Conservation (phyloP, 176 grass and related monocot species). For the Triticum dicoccoides region DNA sequence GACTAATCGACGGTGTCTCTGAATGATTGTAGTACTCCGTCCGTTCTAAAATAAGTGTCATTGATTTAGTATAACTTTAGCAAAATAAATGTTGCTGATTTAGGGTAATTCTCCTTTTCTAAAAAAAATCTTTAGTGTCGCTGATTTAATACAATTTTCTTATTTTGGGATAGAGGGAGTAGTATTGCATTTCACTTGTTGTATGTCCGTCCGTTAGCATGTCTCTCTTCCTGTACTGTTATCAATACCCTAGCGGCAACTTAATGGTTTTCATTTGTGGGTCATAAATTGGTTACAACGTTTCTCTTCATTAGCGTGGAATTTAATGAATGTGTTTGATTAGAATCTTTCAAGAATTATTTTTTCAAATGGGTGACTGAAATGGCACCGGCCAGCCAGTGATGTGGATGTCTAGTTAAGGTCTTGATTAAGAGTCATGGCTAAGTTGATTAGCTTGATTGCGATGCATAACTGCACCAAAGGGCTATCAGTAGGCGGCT, state of each 20-base stretch:
- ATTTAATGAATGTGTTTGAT: not conserved
- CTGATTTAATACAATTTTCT: too few species aligned
- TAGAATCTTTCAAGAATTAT: not conserved
- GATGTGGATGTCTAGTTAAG: not conserved
- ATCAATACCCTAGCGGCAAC: not conserved
- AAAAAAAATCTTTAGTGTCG: too few species aligned
- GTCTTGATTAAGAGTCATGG: not conserved
- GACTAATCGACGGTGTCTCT: not conserved
- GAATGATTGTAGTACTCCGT: not conserved
- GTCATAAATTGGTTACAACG: not conserved
- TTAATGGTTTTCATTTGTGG: not conserved
- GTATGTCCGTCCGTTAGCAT: not conserved
- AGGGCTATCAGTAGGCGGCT: not conserved
- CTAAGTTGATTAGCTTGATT: slow-evolving; percentile 8
- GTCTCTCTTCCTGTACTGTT: not conserved
- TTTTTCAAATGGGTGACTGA: not conserved
- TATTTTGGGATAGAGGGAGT: too few species aligned
- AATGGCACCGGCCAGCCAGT: not conserved
- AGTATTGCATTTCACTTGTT: not conserved
- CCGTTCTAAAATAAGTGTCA: too few species aligned
- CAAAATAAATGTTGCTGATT: too few species aligned
- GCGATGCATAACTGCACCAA: not conserved
- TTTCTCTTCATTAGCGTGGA: not conserved
- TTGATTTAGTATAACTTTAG: too few species aligned
- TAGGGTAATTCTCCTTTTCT: too few species aligned